Conservation (phyloP, 305 asterid genomes). For the Fraxinus floribunda region DNA sequence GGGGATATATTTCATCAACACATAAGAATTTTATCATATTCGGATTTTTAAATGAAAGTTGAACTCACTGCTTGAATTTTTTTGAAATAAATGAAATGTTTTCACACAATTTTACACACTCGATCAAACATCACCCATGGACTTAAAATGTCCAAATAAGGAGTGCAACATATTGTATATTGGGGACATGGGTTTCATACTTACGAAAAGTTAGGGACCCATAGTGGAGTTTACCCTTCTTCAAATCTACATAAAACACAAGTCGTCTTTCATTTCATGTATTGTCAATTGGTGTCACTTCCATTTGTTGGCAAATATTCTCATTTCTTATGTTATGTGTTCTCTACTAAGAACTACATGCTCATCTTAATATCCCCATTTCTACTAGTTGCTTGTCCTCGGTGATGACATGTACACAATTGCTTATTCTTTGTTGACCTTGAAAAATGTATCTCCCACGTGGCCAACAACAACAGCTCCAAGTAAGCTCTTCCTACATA, state of each 20-base stretch:
- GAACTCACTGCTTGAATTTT: background rate
- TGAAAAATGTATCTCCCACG: too few species aligned
- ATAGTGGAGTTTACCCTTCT: background rate
- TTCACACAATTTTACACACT: background rate
- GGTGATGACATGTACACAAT: background rate
- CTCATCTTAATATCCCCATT: too few species aligned
- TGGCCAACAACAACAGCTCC: too few species aligned
- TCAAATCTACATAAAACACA: background rate
- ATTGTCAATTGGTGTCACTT: background rate
- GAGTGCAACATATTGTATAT: background rate
- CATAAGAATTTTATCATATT: background rate
- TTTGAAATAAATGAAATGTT: background rate
- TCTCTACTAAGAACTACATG: too few species aligned
- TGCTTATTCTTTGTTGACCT: constrained; percentile 5
- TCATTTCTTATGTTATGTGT: background rate
- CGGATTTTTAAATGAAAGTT: background rate
- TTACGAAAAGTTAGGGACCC: background rate
- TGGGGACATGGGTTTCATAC: background rate
- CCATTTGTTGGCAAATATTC: background rate
- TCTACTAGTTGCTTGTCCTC: background rate
- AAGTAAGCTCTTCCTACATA: too few species aligned
- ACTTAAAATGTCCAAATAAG: background rate
- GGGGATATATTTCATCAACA: background rate
- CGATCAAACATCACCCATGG: background rate
- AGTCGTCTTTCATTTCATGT: background rate